Evolutionary conservation across 1,284 basidiomycete genomes (phyloP).

Genomic region (Violaceomyces palustris): DNA sequence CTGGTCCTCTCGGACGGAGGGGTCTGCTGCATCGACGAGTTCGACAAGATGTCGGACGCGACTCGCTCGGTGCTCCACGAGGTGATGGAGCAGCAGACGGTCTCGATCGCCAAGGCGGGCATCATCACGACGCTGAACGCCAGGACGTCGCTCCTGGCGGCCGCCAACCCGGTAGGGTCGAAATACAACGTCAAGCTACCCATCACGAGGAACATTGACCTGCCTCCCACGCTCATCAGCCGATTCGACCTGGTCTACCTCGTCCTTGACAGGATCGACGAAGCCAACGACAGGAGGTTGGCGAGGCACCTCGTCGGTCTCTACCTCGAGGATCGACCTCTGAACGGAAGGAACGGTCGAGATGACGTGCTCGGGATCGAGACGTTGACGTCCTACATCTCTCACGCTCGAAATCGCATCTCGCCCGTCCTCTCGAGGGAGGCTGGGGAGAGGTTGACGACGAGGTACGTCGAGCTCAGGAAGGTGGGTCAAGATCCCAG

Average conservation of each 20-base stretch:
- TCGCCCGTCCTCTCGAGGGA: slow-evolving; percentile 82
- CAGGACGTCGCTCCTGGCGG: slow-evolving; percentile 90
- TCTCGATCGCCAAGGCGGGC: slow-evolving; percentile 98
- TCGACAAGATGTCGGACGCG: slow-evolving; percentile 98
- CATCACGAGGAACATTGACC: slow-evolving; percentile 63
- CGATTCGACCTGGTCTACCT: slow-evolving; percentile 97
- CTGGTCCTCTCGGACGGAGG: slow-evolving; percentile 94
- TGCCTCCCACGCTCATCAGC: slow-evolving; percentile 94
- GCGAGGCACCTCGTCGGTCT: slow-evolving; percentile 89
- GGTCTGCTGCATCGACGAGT: slow-evolving; percentile 98
- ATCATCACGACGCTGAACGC: slow-evolving; percentile 98
- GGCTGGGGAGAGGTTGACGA: slow-evolving; percentile 77
- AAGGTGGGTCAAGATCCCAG: slow-evolving; percentile 73
- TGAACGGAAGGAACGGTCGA: slow-evolving; percentile 61
- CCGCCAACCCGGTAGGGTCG: slow-evolving; percentile 92
- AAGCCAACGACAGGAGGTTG: slow-evolving; percentile 76
- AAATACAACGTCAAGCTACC: slow-evolving; percentile 87
- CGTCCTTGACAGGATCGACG: slow-evolving; percentile 84
- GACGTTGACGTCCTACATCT: slow-evolving; percentile 87
- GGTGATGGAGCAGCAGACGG: slow-evolving; percentile 99
- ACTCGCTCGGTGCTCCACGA: slow-evolving; percentile 95
- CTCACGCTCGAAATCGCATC: slow-evolving; percentile 82
- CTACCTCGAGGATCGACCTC: slow-evolving; percentile 85
- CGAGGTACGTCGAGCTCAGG: slow-evolving; percentile 86
- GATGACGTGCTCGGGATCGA: slow-evolving; percentile 83